Percentiles rank a stretch among this genome's conserved stretches.
Conservation (phyloP, 1,284 basidiomycete genomes). For the Ceratorhiza oryzae-sativae region DNA sequence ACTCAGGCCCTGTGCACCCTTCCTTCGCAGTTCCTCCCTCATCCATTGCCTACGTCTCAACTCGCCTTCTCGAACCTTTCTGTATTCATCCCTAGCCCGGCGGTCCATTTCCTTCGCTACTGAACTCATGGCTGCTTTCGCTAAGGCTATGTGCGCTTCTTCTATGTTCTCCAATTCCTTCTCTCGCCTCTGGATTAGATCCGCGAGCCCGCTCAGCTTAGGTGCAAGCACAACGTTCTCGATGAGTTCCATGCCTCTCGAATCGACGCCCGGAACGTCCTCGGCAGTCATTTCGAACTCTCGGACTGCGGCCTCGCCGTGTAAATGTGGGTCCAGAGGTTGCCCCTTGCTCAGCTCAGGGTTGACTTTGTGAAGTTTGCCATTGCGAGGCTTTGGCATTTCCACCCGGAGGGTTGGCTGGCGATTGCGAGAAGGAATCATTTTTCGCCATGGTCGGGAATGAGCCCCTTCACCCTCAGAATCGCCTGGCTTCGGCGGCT, state of each 20-base stretch:
- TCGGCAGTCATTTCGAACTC: constrained; percentile 18
- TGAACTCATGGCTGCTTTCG: constrained; percentile 14
- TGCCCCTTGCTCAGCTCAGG: not conserved
- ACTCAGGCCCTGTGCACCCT: not conserved
- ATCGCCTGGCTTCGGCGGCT: not conserved
- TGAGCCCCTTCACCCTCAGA: not conserved
- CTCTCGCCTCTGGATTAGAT: constrained; percentile 75
- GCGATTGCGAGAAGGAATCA: constrained; percentile 15
- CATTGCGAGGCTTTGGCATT: constrained; percentile 40
- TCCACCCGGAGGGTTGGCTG: not conserved
- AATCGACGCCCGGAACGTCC: constrained; percentile 40
- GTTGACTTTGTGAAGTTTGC: constrained; percentile 17
- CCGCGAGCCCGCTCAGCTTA: constrained; percentile 82
- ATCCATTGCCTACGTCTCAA: constrained; percentile 6
- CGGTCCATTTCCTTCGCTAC: constrained; percentile 24
- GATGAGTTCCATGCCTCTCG: constrained; percentile 53
- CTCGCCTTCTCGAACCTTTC: constrained; percentile 22
- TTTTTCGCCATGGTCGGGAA: constrained; percentile 10
- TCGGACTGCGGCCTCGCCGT: not conserved
- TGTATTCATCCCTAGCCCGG: constrained; percentile 18
- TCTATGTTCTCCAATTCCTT: constrained; percentile 81
- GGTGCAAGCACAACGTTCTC: constrained; percentile 80
- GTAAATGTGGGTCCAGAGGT: not conserved
- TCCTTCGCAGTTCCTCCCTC: not conserved
- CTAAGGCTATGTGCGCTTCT: constrained; percentile 74